Evolutionary conservation across 345 rosid species (phyloP).

Genomic region (Heritiera fomes): DNA sequence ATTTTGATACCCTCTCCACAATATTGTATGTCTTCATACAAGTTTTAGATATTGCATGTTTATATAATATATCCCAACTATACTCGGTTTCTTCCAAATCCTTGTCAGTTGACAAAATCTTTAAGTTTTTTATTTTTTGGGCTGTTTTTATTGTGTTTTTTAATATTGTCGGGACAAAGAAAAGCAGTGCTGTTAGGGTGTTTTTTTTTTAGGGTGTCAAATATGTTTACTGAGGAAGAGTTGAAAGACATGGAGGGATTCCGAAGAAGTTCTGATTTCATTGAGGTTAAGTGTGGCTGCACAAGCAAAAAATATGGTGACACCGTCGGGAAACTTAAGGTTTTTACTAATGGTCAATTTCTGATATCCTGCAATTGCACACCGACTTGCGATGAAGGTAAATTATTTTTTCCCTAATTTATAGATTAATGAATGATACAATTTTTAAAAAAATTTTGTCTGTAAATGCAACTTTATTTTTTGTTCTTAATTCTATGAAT

Average conservation of each 20-base stretch:
- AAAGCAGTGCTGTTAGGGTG: background rate
- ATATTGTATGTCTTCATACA: background rate
- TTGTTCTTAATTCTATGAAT: background rate
- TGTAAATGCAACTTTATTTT: background rate
- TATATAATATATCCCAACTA: too few species aligned
- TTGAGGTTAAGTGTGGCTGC: conserved; percentile 30
- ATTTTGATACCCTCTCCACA: background rate
- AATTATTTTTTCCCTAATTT: background rate
- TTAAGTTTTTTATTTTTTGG: background rate
- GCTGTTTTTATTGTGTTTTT: background rate
- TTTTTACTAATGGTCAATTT: conserved; percentile 29
- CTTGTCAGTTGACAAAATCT: background rate
- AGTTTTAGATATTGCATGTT: background rate
- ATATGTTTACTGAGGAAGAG: conserved; percentile 25
- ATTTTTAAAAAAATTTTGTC: background rate
- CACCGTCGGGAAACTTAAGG: conserved; percentile 25
- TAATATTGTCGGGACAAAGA: too few species aligned
- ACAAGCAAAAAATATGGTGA: conserved; percentile 28
- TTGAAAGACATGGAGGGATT: conserved; percentile 24
- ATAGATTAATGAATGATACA: background rate
- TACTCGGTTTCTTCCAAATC: background rate
- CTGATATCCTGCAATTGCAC: conserved; percentile 28
- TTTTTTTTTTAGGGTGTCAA: background rate
- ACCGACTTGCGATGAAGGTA: background rate
- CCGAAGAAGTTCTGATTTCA: conserved; percentile 22